These are phyloP conservation scores for Microbotryum scabiosae DNA, from an alignment of 1,284 basidiomycete species.

Conservation along the genomic window DNA sequence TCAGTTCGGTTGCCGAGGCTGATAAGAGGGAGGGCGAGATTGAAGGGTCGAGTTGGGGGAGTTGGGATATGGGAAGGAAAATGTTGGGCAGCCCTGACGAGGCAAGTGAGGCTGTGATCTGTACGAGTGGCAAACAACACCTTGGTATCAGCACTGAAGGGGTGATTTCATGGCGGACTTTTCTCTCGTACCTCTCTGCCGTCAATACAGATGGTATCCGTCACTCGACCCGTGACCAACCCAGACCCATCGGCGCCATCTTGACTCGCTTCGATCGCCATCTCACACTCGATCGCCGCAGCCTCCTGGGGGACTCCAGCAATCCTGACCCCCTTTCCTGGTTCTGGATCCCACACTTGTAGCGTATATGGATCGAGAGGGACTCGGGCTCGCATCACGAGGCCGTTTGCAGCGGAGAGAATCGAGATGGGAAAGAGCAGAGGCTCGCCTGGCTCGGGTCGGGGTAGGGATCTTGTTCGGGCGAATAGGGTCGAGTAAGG, in stretches of 20 bases:
- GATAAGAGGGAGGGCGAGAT: conserved; percentile 9
- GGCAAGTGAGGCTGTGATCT: conserved; percentile 20
- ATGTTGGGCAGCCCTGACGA: conserved; percentile 25
- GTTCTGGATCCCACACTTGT: conserved; percentile 14
- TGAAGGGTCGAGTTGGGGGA: not conserved
- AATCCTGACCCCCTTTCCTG: conserved; percentile 17
- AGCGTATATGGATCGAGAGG: conserved; percentile 24
- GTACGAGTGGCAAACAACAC: not conserved
- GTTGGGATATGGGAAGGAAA: conserved; percentile 17
- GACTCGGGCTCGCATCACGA: conserved; percentile 20
- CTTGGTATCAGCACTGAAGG: not conserved
- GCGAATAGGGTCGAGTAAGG: conserved; percentile 25
- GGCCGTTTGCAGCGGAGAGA: conserved; percentile 24
- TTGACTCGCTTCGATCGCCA: conserved; percentile 14
- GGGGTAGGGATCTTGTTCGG: conserved; percentile 7
- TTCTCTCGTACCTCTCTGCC: conserved; percentile 6
- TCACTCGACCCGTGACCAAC: conserved; percentile 13
- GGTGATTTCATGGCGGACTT: too few relatives aligned
- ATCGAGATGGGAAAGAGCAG: conserved; percentile 25
- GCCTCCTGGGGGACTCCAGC: conserved; percentile 24
- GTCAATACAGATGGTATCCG: conserved; percentile 14
- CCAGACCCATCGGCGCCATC: not conserved
- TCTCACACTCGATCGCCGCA: conserved; percentile 23
- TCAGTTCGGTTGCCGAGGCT: conserved; percentile 7
- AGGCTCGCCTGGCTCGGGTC: not conserved